Conservation (phyloP, 1,284 basidiomycete species). For the Cutaneotrichosporon sp. region DNA sequence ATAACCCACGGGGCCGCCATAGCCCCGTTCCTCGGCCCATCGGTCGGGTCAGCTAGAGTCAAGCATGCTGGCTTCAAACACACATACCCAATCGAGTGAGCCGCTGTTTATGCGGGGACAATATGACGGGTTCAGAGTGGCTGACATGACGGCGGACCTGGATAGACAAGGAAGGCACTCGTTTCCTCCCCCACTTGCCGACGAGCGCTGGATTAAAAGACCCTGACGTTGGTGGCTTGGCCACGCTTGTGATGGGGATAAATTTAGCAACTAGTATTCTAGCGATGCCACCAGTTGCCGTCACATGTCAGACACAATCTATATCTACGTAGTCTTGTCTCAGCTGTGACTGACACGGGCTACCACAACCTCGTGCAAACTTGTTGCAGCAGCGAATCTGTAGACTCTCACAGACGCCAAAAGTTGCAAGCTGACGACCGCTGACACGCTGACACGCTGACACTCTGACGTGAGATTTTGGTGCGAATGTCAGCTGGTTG, state of each 20-base stretch:
- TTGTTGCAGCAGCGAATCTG: too few species aligned
- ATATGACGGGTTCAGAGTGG: not conserved
- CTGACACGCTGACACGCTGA: too few species aligned
- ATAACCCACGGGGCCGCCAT: slow-evolving; percentile 7
- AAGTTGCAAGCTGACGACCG: too few species aligned
- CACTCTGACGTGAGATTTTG: not conserved
- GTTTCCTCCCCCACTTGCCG: not conserved
- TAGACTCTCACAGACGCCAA: too few species aligned
- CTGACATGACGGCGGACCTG: not conserved
- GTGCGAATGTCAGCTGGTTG: slow-evolving; percentile 1
- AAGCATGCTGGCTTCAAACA: too few species aligned
- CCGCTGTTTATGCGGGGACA: not conserved
- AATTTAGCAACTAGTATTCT: not conserved
- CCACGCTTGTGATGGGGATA: not conserved
- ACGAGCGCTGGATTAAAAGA: not conserved
- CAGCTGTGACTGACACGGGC: not conserved
- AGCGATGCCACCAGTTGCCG: not conserved
- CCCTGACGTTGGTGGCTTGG: not conserved
- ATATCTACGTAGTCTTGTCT: not conserved
- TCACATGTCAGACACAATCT: not conserved
- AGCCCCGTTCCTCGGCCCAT: not conserved
- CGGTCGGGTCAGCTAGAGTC: not conserved
- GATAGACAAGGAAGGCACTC: not conserved
- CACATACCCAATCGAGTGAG: not conserved
- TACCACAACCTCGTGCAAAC: not conserved